Conservation (phyloP, 176 grass and related monocot genomes). For the Triticum aestivum region IWGSC_CS_RefSeq_v2.1 NC_057809.1:591120809-591121308, state of each 20-base stretch:
- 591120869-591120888: slow-evolving; percentile 76
- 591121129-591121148: background rate
- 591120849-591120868: slow-evolving; percentile 62
- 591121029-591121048: slow-evolving; percentile 75
- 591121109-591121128: too few relatives aligned
- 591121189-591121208: background rate
- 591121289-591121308: background rate
- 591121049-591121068: slow-evolving; percentile 67
- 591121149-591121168: background rate
- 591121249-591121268: too few relatives aligned
- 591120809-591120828: slow-evolving; percentile 45
- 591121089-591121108: slow-evolving; percentile 56
- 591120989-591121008: background rate
- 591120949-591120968: background rate
- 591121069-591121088: slow-evolving; percentile 72
- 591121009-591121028: background rate
- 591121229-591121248: background rate
- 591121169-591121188: too few relatives aligned
- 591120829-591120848: slow-evolving; percentile 40
- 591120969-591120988: too few relatives aligned
- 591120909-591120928: slow-evolving; percentile 89
- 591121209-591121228: background rate
- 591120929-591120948: background rate
- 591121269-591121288: background rate
- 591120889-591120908: slow-evolving; percentile 97